Percentiles rank a stretch among this genome's conserved stretches.
These are phyloP conservation scores for Ceratocystis papillata DNA, from an alignment of 2,329 filamentous ascomycete genomes.

Conservation along the genomic window DNA sequence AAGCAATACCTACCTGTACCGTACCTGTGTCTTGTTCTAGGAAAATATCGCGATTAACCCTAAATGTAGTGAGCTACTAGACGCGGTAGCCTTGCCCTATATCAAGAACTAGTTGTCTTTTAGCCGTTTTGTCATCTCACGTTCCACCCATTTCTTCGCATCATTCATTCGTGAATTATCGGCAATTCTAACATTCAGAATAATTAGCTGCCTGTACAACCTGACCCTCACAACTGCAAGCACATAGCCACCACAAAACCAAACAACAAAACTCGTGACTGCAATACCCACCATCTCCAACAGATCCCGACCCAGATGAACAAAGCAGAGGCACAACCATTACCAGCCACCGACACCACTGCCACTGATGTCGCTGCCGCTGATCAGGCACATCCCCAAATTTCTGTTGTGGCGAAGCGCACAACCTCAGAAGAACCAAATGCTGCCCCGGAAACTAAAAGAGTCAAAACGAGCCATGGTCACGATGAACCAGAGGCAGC, in stretches of 20 bases:
- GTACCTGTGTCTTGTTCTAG: no score
- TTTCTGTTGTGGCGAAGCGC: background rate
- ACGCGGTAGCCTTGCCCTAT: no score
- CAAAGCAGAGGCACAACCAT: background rate
- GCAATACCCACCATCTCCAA: background rate
- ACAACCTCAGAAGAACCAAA: constrained; percentile 9
- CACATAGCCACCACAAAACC: background rate
- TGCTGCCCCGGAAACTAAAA: constrained; percentile 5
- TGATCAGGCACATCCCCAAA: background rate
- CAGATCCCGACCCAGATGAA: background rate
- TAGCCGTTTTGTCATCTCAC: no score
- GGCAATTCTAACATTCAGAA: no score
- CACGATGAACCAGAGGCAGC: background rate
- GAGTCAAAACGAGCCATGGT: constrained; percentile 8
- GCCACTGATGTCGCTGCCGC: background rate
- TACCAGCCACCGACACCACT: background rate
- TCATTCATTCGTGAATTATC: no score
- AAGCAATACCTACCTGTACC: no score
- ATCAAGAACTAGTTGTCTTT: no score
- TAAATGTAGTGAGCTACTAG: no score
- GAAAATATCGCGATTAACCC: no score
- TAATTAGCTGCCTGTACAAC: no score
- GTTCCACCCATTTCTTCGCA: no score
- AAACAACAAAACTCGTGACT: background rate
- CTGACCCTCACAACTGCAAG: background rate